Conservation (phyloP, 2,329 filamentous ascomycete species). For the Fusarium sp. region DNA sequence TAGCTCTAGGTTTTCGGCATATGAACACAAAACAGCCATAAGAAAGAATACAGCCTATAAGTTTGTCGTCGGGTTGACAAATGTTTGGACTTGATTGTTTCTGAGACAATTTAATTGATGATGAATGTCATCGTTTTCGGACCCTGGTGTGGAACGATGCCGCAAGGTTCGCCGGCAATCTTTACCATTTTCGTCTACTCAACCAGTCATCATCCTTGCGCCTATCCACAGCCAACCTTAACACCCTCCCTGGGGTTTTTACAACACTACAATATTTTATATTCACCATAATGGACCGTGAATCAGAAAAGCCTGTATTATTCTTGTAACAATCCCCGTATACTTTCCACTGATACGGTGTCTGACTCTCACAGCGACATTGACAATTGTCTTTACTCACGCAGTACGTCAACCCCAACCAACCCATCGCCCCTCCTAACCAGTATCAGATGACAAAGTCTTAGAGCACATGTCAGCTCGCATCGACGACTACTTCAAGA, state of each 20-base stretch:
- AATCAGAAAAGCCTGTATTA: constrained; percentile 54
- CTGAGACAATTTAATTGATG: too few relatives aligned
- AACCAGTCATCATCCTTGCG: neutral
- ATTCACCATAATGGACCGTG: neutral
- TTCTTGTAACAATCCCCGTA: constrained; percentile 54
- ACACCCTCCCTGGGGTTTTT: rapidly evolving
- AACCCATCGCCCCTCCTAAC: neutral
- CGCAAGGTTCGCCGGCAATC: too few relatives aligned
- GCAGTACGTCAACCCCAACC: constrained; percentile 67
- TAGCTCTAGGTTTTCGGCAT: too few relatives aligned
- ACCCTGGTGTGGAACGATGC: too few relatives aligned
- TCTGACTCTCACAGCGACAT: constrained; percentile 79
- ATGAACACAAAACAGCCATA: too few relatives aligned
- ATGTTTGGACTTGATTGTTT: too few relatives aligned
- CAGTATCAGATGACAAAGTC: constrained; percentile 74
- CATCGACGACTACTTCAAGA: constrained; percentile 74
- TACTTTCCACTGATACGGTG: rapidly evolving
- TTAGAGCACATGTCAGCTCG: constrained; percentile 88
- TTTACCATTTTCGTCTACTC: neutral
- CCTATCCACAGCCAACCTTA: too few relatives aligned
- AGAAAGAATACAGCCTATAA: too few relatives aligned
- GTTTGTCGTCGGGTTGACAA: too few relatives aligned
- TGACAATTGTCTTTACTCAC: constrained; percentile 96
- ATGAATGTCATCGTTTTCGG: too few relatives aligned
- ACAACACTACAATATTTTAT: too few relatives aligned